These are phyloP conservation scores for Conringia planisiliqua DNA, from an alignment of 345 rosid genomes.

Conservation along the genomic window DNA sequence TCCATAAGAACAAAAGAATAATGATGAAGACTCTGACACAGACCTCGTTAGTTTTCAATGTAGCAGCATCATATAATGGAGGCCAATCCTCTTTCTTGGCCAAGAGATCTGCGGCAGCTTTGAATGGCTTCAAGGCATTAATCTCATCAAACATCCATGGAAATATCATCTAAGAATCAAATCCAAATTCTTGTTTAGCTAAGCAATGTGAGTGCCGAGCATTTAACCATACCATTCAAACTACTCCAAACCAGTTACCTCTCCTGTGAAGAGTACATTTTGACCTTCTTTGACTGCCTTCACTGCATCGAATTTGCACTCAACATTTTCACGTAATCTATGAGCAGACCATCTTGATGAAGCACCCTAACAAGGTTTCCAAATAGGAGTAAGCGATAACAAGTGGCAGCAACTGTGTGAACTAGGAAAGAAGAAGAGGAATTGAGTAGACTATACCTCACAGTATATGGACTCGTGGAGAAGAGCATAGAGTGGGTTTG, in stretches of 20 bases:
- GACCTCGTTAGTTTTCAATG: constrained; percentile 64
- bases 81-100: constrained; percentile 90
- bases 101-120: constrained; percentile 59
- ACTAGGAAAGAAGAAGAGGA: background rate
- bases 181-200: background rate
- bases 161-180: constrained; percentile 54
- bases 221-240: background rate
- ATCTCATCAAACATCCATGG: constrained; percentile 96
- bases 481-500: constrained; percentile 84
- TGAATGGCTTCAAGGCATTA: constrained; percentile 64
- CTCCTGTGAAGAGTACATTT: constrained; percentile 81
- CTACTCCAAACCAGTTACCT: constrained; percentile 44
- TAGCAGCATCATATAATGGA: constrained; percentile 48
- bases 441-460: constrained; percentile 47
- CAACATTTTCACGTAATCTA: constrained; percentile 46
- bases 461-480: constrained; percentile 86
- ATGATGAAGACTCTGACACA: background rate
- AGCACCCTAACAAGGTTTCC: constrained; percentile 51
- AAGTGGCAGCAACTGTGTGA: background rate
- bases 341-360: constrained; percentile 83
- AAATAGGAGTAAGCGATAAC: background rate
- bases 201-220: background rate
- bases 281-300: constrained; percentile 60
- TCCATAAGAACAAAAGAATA: background rate
- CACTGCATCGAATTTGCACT: constrained; percentile 62